Conservation (phyloP, 495 filamentous ascomycete species). For the Thermothielavioides terrestris region DNA sequence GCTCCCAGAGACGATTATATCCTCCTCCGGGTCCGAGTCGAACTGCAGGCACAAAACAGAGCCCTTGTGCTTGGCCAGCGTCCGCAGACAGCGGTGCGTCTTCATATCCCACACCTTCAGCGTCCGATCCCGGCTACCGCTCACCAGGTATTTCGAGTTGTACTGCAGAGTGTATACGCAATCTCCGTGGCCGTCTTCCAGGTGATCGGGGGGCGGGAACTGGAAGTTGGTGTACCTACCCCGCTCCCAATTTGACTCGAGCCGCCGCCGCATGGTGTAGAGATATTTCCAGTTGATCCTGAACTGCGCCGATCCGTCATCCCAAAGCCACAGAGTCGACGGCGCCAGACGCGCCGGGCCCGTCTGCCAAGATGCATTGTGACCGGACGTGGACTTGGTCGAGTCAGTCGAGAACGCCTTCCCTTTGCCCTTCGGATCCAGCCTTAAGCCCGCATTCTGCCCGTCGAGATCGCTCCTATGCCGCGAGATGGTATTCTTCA, state of each 20-base stretch:
- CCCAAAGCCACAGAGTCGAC: constrained; percentile 36
- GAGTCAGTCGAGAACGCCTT: constrained; percentile 7
- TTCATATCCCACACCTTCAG: constrained; percentile 86
- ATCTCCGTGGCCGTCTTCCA: constrained; percentile 77
- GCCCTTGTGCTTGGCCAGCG: constrained; percentile 67
- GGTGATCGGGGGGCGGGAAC: constrained; percentile 72
- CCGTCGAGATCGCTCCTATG: constrained; percentile 14
- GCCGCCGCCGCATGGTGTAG: constrained; percentile 73
- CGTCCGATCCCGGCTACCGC: constrained; percentile 81
- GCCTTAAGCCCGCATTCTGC: constrained; percentile 7
- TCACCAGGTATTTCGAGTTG: constrained; percentile 76
- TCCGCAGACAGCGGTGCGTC: constrained; percentile 65
- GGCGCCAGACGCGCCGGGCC: constrained; percentile 22
- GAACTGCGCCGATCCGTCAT: constrained; percentile 34
- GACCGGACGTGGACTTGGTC: neutral
- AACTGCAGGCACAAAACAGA: constrained; percentile 96
- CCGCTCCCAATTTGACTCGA: constrained; percentile 87
- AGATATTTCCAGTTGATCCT: constrained; percentile 76
- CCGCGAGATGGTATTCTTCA: constrained; percentile 8
- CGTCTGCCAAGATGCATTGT: constrained; percentile 1
- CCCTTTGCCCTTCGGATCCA: constrained; percentile 17
- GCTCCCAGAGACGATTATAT: constrained; percentile 87
- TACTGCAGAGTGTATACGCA: constrained; percentile 96
- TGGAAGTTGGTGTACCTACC: constrained; percentile 79
- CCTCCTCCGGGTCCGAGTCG: constrained; percentile 81